A percentile compares a stretch with the other conserved stretches of the same genome.
phyloP scores from a whole-genome alignment of 2,329 filamentous ascomycete species.

The Ophiostoma perfectum region DNA sequence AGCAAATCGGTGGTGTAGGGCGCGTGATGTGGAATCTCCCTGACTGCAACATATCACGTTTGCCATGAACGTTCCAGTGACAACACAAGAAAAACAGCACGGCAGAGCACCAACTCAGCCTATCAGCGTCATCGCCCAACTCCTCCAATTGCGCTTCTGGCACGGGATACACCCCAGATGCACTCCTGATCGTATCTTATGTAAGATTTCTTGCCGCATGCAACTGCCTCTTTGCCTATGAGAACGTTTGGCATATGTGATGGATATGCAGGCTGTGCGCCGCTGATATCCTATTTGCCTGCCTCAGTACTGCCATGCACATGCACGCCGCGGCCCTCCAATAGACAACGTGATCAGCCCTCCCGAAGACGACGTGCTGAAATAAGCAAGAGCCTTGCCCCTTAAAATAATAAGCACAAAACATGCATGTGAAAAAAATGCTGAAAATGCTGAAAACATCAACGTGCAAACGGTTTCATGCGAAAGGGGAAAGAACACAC shows the following conservation, averaged over 20 bases:
- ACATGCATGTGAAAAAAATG: slow-evolving; percentile 4
- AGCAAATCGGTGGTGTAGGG: neutral
- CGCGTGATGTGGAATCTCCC: neutral
- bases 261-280: neutral
- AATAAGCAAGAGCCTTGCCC: neutral
- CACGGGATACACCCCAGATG: neutral
- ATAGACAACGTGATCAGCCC: neutral
- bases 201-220: too few relatives aligned
- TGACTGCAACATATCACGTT: neutral
- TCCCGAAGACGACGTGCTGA: slow-evolving; percentile 3
- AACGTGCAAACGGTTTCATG: neutral
- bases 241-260: neutral
- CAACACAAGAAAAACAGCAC: too few relatives aligned
- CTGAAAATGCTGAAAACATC: neutral
- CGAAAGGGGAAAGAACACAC: slow-evolving; percentile 2
- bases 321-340: neutral
- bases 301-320: neutral
- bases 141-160: neutral
- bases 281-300: neutral
- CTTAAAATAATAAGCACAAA: neutral
- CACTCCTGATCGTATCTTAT: neutral
- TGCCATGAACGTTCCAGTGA: too few relatives aligned
- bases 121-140: neutral
- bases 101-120: neutral
- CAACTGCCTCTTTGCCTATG: too few relatives aligned